These are phyloP conservation scores for Podaxis sp. DNA, from an alignment of 768 basidiomycete genomes.

Conservation along the genomic window DNA sequence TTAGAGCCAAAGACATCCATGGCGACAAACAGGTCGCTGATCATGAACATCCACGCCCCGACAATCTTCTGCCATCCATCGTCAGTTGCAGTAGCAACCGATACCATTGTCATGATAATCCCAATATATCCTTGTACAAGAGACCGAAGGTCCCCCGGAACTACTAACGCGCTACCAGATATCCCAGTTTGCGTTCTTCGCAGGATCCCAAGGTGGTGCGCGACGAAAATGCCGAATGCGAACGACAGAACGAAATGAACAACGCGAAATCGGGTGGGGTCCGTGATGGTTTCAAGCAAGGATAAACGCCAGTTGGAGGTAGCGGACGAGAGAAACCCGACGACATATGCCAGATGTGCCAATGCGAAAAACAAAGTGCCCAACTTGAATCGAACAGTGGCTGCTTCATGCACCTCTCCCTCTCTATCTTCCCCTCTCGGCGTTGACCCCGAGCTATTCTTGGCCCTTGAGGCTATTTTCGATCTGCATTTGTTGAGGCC, in stretches of 20 bases:
- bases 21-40: slow-evolving; percentile 27
- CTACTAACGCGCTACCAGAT: slow-evolving; percentile 8
- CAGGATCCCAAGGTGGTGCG: slow-evolving; percentile 24
- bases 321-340: slow-evolving; percentile 16
- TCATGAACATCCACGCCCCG: slow-evolving; percentile 25
- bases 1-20: slow-evolving; percentile 21
- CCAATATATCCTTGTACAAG: slow-evolving; percentile 21
- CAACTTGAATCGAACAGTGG: slow-evolving; percentile 21
- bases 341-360: slow-evolving; percentile 22
- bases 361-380: slow-evolving; percentile 24
- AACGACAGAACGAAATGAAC: slow-evolving; percentile 18
- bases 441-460: not conserved
- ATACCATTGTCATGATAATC: slow-evolving; percentile 25
- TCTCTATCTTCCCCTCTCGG: not conserved
- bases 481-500: not conserved
- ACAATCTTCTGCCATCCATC: slow-evolving; percentile 21
- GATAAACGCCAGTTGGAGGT: not conserved
- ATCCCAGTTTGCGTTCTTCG: not conserved
- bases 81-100: slow-evolving; percentile 27
- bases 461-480: not conserved
- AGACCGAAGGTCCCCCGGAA: slow-evolving; percentile 19
- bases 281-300: not conserved
- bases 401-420: slow-evolving; percentile 15
- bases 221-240: slow-evolving; percentile 16
- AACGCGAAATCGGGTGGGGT: slow-evolving; percentile 11